Evolutionary conservation across 225 moss, liverwort and hornwort genomes (phyloP), one percentile per base, ranked within the genome.

Genomic region (Asterella californica): DNA sequence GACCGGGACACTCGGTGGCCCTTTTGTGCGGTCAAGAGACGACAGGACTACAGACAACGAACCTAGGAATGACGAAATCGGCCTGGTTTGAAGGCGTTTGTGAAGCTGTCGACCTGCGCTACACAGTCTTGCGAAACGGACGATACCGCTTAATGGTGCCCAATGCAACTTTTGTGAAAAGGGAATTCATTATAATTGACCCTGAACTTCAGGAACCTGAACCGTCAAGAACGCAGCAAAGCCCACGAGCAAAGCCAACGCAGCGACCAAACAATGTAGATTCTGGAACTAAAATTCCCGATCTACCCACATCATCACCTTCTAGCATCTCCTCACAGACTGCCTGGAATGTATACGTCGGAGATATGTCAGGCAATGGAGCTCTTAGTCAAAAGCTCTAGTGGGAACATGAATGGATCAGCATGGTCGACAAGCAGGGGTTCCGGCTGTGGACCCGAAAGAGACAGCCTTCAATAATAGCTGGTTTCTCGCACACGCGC

Each of bases 21-120:
- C 17, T 79, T 8, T 24, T 70, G 72, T 79, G 79, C 27, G 69
- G 79, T 42, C 27, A 54, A 15, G 79, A 49, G 6, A 30, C 72
- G 4, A 34, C 71, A 59, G 66, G 70, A 50, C 34, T 18, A 55
- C 46, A 15, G 29, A 7, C 70, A 24, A 24, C 53, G 22, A 29
- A 60, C 48, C 29, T 37, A 12, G 50, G 17, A 50, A 2, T 53
- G 15, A 50, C 55, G 67, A 70, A 79, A 25, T 71, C 70, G 12
- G 72, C 71, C 32, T 79, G 79, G 79, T 79, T 79, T 45, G 79
- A 79, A 60, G 79, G 79, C 30, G 70, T 79, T 24, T 79, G 79
- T 46, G 79, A 79, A 60, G 79, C 79, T 59, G 79, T 79, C 17
- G 79, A 79, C 70, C 32, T 79, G 70, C 79, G 79, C 25, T 79